Evolutionary conservation across 805 yeast genomes (phyloP), one percentile per base, ranked within the genome.

Genomic region (Candida michaelii): DNA sequence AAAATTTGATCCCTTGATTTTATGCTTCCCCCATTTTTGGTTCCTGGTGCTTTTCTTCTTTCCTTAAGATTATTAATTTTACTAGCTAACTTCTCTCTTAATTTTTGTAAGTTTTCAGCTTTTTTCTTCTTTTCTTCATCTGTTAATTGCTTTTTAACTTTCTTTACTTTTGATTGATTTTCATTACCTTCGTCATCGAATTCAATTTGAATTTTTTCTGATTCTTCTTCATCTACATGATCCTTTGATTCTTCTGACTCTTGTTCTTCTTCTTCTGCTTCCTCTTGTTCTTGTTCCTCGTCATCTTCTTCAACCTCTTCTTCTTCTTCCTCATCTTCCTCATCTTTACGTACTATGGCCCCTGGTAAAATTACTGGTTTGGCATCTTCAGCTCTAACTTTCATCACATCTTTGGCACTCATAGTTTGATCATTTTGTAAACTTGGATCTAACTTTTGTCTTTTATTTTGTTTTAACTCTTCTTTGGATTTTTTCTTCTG

Each of bases 21-120:
- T 12, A 90, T 89, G 0, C 96, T 93, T 17, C 97, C 96, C 4
- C 75, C 71, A 4, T 74, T 80, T 35, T 80, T 83, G 1, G 90
- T 69, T 1, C 98, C 98, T 1, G 95, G 93, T 1, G 98, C 99
- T 55, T 85, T 90, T 60, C 99, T 81, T 63, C 79, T 85, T 42
- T 83, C 89, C 51, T 82, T 80, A 66, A 93, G 56, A 7, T 65
- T 66, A 43, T 70, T 76, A 49, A 93, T 90, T 60, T 82, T 87
- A 13, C 76, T 77, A 21, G 91, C 83, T 33, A 93, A 75, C 60
- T 85, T 85, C n/a, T 82, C 84, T 56, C 90, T 80, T 46, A 93
- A 73, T 51, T 79, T 84, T 4, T 77, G 77, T 37, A 89, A 65
- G 29, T 82, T 79, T 45, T 74, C 78, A 36, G 75, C 71, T 42